Conservation (phyloP, 345 rosid species). For the Bruguiera gymnorhiza region DNA sequence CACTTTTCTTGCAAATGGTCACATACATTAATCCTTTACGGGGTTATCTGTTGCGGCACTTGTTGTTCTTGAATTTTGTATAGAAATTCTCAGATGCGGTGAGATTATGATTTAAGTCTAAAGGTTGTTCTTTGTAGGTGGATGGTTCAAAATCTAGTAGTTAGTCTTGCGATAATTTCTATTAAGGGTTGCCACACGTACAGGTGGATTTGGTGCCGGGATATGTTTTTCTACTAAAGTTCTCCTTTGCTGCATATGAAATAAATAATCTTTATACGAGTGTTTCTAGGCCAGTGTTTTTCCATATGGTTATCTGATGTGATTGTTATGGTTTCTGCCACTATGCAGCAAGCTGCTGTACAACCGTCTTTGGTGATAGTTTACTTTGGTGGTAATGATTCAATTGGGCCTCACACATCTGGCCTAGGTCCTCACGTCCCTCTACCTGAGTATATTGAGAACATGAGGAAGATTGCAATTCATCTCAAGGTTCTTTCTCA, state of each 20-base stretch:
- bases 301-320: neutral
- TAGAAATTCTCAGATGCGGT: too few relatives aligned
- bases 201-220: too few relatives aligned
- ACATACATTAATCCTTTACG: neutral
- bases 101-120: too few relatives aligned
- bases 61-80: too few relatives aligned
- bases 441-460: constrained; percentile 64
- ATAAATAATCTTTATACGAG: too few relatives aligned
- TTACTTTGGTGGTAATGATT: constrained; percentile 96
- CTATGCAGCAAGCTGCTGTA: constrained; percentile 51
- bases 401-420: constrained; percentile 92
- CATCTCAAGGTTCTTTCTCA: constrained; percentile 65
- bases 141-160: too few relatives aligned
- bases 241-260: too few relatives aligned
- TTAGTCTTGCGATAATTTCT: too few relatives aligned
- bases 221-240: too few relatives aligned
- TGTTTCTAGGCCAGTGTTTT: neutral
- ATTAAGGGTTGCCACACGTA: too few relatives aligned
- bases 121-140: too few relatives aligned
- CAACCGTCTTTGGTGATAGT: constrained; percentile 87
- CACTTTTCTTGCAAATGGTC: neutral
- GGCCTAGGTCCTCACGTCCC: constrained; percentile 96
- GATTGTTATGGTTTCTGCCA: neutral
- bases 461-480: constrained; percentile 72
- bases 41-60: neutral